Conservation (phyloP, 768 basidiomycete species). For the Candolleomyces efflorescens region DNA sequence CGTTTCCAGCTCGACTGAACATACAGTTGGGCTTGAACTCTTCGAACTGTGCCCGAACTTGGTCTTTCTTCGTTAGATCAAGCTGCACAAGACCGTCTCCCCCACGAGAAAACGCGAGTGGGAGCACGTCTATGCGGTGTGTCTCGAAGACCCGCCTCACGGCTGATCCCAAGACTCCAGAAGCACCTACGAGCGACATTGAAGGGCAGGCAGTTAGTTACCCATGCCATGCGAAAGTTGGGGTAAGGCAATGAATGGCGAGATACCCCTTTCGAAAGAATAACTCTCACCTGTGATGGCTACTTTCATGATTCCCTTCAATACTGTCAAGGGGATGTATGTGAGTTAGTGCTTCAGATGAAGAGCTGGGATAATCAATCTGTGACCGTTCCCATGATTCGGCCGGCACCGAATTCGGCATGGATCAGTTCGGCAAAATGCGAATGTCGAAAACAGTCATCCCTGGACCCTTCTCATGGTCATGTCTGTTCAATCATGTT, state of each 20-base stretch:
- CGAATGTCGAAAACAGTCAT: not conserved
- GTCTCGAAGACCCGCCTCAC: slow-evolving; percentile 63
- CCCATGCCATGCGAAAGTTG: not conserved
- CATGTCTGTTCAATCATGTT: not conserved
- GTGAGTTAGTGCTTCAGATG: no score
- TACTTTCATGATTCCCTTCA: slow-evolving; percentile 34
- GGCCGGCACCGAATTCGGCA: not conserved
- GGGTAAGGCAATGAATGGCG: not conserved
- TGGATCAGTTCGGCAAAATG: not conserved
- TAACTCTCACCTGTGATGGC: slow-evolving; percentile 50
- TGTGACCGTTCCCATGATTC: not conserved
- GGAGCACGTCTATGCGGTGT: slow-evolving; percentile 44
- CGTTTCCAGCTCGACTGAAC: slow-evolving; percentile 19
- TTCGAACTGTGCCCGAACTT: slow-evolving; percentile 51
- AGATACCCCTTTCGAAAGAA: not conserved
- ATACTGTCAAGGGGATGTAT: no score
- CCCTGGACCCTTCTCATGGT: not conserved
- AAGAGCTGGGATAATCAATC: no score
- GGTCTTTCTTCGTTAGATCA: slow-evolving; percentile 59
- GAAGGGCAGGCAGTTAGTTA: not conserved
- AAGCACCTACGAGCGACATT: slow-evolving; percentile 61
- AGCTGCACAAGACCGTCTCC: slow-evolving; percentile 49
- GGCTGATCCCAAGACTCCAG: slow-evolving; percentile 85
- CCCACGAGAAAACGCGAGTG: slow-evolving; percentile 70
- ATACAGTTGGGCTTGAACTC: slow-evolving; percentile 67